These are phyloP conservation scores for Plasmodium relictum DNA, from an alignment of 169 alveolate species.

Conservation along the genomic window DNA sequence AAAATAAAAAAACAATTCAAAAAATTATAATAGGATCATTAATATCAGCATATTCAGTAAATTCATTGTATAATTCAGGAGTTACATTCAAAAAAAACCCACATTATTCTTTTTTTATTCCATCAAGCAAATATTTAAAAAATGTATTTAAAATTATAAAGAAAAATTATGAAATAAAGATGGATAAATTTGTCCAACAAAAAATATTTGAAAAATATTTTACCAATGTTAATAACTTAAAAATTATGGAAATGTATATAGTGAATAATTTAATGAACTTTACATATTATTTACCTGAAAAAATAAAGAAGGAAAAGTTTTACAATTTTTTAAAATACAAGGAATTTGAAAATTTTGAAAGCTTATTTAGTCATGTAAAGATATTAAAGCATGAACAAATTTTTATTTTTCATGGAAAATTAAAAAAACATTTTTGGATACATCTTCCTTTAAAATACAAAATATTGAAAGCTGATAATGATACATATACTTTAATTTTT, in stretches of 20 bases:
- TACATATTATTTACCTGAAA: conserved; percentile 36
- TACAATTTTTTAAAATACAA: conserved; percentile 39
- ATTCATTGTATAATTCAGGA: conserved; percentile 67
- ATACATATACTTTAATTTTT: conserved; percentile 34
- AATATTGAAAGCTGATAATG: conserved; percentile 18
- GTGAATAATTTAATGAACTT: conserved; percentile 48
- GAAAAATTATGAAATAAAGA: conserved; percentile 33
- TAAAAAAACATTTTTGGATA: conserved; percentile 66
- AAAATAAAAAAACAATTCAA: conserved; percentile 44
- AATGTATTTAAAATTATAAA: conserved; percentile 10
- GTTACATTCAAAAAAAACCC: conserved; percentile 55
- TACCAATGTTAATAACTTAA: neutral
- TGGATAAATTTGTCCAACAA: neutral
- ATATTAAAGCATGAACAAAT: conserved; percentile 26
- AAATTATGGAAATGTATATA: conserved; percentile 18
- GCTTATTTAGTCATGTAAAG: conserved; percentile 24
- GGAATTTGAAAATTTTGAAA: conserved; percentile 33
- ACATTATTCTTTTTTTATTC: conserved; percentile 70
- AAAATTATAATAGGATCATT: conserved; percentile 36
- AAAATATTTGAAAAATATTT: conserved; percentile 40
- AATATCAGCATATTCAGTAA: conserved; percentile 53
- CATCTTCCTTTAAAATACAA: conserved; percentile 50
- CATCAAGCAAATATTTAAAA: conserved; percentile 39
- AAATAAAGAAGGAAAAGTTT: conserved; percentile 6
- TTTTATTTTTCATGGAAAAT: conserved; percentile 61